phyloP scores from a whole-genome alignment of 1,139 yeast genomes.

The Suhomyces bolitotheri region DNA sequence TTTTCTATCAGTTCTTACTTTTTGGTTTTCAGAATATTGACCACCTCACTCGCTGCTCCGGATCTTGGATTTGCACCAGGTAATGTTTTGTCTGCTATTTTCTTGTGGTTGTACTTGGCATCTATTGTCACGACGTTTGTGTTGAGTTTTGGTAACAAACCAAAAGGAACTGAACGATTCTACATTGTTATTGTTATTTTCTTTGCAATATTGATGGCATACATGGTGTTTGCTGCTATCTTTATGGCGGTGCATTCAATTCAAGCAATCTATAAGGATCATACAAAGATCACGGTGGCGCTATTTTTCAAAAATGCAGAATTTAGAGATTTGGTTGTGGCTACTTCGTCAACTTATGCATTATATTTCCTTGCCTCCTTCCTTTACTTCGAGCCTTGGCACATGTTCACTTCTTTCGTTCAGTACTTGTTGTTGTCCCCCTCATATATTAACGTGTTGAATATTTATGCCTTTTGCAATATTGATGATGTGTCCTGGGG shows the following conservation, averaged over 20 bases:
- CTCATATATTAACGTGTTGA: conserved; percentile 48
- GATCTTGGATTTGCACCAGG: conserved; percentile 68
- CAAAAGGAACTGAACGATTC: conserved; percentile 83
- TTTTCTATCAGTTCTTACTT: conserved; percentile 80
- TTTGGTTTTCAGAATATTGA: conserved; percentile 75
- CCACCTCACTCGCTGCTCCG: conserved; percentile 62
- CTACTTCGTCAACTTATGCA: conserved; percentile 48
- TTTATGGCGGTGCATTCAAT: conserved; percentile 50
- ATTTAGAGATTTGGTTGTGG: conserved; percentile 51
- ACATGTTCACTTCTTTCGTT: conserved; percentile 50
- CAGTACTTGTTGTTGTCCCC: conserved; percentile 51
- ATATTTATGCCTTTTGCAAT: conserved; percentile 52
- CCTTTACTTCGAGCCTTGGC: conserved; percentile 53
- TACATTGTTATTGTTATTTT: conserved; percentile 82
- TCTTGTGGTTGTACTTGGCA: conserved; percentile 86
- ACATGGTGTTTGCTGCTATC: conserved; percentile 71
- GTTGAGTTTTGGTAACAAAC: conserved; percentile 89
- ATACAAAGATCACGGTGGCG: conserved; percentile 36
- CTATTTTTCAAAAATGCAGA: conserved; percentile 44
- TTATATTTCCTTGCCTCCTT: conserved; percentile 49
- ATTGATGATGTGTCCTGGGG: conserved; percentile 55
- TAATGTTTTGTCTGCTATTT: conserved; percentile 71
- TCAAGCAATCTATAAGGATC: conserved; percentile 32
- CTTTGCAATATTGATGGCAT: conserved; percentile 89
- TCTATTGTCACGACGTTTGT: conserved; percentile 91